These are phyloP conservation scores for Epichloe baconii DNA, from an alignment of 2,329 filamentous ascomycete species.

Conservation along the genomic window DNA sequence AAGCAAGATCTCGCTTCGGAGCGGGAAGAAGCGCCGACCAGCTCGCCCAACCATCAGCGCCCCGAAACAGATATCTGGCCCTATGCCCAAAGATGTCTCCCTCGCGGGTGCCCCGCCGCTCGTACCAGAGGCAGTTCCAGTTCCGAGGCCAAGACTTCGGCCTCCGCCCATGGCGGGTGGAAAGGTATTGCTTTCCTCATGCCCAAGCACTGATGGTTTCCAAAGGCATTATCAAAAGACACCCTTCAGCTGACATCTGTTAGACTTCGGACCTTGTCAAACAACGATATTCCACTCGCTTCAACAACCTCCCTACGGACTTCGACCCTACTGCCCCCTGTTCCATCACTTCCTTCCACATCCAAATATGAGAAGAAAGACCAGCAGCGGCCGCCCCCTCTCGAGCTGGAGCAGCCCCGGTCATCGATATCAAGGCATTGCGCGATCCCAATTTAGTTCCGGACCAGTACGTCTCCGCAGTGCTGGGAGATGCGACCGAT, in stretches of 20 bases:
- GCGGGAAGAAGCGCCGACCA: constrained; percentile 37
- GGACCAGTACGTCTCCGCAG: constrained; percentile 63
- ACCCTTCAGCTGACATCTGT: constrained; percentile 11
- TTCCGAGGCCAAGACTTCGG: constrained; percentile 28
- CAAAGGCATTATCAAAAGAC: not conserved
- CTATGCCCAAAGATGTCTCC: constrained; percentile 39
- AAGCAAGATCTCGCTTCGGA: constrained; percentile 50
- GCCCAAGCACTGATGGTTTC: not conserved
- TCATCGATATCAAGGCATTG: constrained; percentile 64
- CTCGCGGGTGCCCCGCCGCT: constrained; percentile 13
- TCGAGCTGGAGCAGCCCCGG: constrained; percentile 42
- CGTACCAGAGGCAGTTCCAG: constrained; percentile 15
- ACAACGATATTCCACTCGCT: constrained; percentile 83
- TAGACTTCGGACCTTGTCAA: constrained; percentile 78
- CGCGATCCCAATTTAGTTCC: constrained; percentile 66
- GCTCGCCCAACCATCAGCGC: constrained; percentile 47
- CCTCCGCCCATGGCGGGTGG: constrained; percentile 39
- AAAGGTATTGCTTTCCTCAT: constrained; percentile 29
- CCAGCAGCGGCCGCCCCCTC: constrained; percentile 41
- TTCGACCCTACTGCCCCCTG: constrained; percentile 55
- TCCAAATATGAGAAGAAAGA: constrained; percentile 44
- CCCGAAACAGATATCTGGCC: constrained; percentile 48
- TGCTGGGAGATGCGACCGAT: constrained; percentile 76
- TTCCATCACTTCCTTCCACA: constrained; percentile 53
- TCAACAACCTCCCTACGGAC: constrained; percentile 63